Evolutionary conservation across 140 eudicot species (phyloP).

Genomic region (Anethum foeniculum): DNA sequence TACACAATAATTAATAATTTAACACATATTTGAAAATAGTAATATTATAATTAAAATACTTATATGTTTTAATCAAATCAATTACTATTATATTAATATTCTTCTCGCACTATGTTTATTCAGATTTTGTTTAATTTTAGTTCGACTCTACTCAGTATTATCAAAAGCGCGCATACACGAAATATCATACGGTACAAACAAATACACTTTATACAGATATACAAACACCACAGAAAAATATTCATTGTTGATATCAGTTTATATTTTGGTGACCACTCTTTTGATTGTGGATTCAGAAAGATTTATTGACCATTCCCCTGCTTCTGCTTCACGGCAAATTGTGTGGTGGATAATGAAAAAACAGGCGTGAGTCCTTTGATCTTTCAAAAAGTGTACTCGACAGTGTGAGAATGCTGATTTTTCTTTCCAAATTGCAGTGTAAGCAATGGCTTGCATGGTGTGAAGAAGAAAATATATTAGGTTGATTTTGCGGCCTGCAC

Average conservation of each 20-base stretch:
- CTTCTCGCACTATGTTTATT: too few relatives aligned
- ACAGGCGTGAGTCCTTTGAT: slow-evolving; percentile 82
- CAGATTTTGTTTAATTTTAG: too few relatives aligned
- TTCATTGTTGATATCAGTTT: neutral
- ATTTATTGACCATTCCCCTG: slow-evolving; percentile 69
- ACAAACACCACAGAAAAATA: too few relatives aligned
- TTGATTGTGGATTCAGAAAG: slow-evolving; percentile 43
- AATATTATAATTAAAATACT: too few relatives aligned
- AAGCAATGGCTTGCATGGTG: slow-evolving; percentile 95
- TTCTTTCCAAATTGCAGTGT: slow-evolving; percentile 80
- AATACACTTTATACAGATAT: too few relatives aligned
- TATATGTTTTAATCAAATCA: too few relatives aligned
- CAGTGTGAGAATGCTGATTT: slow-evolving; percentile 67
- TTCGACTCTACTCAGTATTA: too few relatives aligned
- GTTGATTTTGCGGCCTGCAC: slow-evolving; percentile 42
- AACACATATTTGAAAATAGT: too few relatives aligned
- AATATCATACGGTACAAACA: too few relatives aligned
- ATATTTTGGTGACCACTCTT: neutral
- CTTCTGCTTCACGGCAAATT: slow-evolving; percentile 65
- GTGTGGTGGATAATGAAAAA: slow-evolving; percentile 99
- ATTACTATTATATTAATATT: too few relatives aligned
- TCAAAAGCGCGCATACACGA: too few relatives aligned
- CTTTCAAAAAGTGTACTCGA: slow-evolving; percentile 69
- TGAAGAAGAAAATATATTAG: slow-evolving; percentile 69
- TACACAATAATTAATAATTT: too few relatives aligned